Conservation (phyloP, 768 basidiomycete species). For the Mycena olivaceomarginata region DNA sequence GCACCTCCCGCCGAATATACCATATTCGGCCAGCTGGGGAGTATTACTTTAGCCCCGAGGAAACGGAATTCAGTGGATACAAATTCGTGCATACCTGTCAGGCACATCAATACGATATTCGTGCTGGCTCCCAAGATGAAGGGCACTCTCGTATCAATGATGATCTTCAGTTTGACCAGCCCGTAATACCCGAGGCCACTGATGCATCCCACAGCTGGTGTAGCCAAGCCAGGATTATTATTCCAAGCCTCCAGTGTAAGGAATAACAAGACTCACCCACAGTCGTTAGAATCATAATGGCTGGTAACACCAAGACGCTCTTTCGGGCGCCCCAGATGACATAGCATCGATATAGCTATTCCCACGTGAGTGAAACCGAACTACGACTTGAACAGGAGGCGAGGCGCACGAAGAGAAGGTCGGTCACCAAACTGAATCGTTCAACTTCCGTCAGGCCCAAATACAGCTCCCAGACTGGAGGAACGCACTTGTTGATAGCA, state of each 20-base stretch:
- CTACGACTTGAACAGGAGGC: no score
- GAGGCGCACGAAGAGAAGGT: slow-evolving; percentile 24
- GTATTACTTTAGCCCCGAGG: background rate
- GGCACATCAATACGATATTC: slow-evolving; percentile 19
- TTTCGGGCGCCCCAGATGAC: slow-evolving; percentile 33
- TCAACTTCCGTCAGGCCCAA: background rate
- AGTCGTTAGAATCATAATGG: slow-evolving; percentile 7
- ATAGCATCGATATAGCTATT: slow-evolving; percentile 29
- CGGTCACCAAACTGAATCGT: slow-evolving; percentile 21
- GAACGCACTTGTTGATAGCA: slow-evolving; percentile 24
- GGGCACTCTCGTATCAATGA: slow-evolving; percentile 24
- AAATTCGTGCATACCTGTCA: slow-evolving; percentile 14
- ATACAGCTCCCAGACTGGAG: background rate
- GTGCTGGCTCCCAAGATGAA: slow-evolving; percentile 26
- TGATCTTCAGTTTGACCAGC: background rate
- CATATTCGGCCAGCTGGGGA: slow-evolving; percentile 28
- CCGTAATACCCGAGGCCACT: slow-evolving; percentile 8
- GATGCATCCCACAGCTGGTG: slow-evolving; percentile 17
- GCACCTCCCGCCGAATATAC: slow-evolving; percentile 22
- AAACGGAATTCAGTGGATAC: background rate
- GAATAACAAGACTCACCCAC: slow-evolving; percentile 13
- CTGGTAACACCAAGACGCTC: slow-evolving; percentile 10
- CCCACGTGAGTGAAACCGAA: background rate
- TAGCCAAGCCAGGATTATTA: background rate
- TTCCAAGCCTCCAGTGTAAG: background rate